Base-by-base conservation (phyloP, 2,329 filamentous ascomycete species). In the Colletotrichum nymphaeae region DNA sequence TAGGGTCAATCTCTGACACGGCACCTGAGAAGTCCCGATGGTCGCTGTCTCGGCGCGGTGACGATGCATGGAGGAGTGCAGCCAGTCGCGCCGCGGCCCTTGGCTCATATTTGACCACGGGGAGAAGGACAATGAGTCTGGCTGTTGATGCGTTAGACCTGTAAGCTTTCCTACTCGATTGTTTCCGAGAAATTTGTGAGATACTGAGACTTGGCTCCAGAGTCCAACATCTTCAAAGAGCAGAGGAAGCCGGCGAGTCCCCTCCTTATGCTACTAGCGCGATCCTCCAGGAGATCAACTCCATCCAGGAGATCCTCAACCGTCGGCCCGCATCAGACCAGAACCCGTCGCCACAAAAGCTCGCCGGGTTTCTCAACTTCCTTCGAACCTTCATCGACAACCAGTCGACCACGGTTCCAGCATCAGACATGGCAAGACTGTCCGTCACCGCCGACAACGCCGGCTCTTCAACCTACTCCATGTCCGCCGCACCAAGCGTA, bases 181-280 rank as follows among this genome's bases (percentile, higher is more conserved):
- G 28, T 9, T 7, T 4, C 3, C 19, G 32, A 19, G 14, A 8
- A 1, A 5, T n/a, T 6, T 19, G 14, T 14, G 30, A 9, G 16
- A 12, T 19, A 35, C 53, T 52, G 12, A 73, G 8, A 19, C n/a
- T 2, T 7, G 16, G 24, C 11, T 8, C 30, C 22, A 74, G 72
- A 4, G 67, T 46, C 16, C 46, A 42, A 5, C 30, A 52, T n/a
- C 19, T 74, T 8, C 49, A 52, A 1, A 12, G 55, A 24, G 74
- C 74, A 2, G 74, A 74, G 19, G 19, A 64, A 14, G 63, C 56
- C 0, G 74, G 71, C 0, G 67, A 75, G 5, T 74, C 74, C 4
- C 71, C 74, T 8, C 74, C 74, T 1, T 75, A 72, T 53, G 63
- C 63, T 24, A 49, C 67, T 11, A 68, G n/a, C 24, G 42, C 60